Evolutionary conservation across 441 rosid genomes (phyloP).

Genomic region (Erysimum pusillum): DNA sequence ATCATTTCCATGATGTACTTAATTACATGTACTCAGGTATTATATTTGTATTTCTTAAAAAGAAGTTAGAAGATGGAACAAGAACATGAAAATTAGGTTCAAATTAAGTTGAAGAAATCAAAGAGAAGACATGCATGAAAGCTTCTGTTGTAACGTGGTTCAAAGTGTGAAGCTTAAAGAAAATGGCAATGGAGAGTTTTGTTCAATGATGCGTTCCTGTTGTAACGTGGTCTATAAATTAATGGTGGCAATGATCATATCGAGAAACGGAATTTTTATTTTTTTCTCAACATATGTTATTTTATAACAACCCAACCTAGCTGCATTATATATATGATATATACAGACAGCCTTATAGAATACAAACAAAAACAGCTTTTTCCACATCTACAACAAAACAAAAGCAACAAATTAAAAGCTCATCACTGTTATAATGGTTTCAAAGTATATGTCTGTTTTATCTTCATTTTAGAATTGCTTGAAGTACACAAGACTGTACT

Average conservation of each 20-base stretch:
- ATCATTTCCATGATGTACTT: slow-evolving; percentile 3
- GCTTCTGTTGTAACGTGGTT: too few relatives aligned
- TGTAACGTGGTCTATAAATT: slow-evolving; percentile 45
- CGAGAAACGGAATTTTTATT: background rate
- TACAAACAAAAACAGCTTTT: slow-evolving; percentile 49
- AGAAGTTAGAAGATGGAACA: slow-evolving; percentile 26
- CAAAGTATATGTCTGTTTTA: slow-evolving; percentile 26
- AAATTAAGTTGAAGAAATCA: slow-evolving; percentile 10
- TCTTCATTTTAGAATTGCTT: slow-evolving; percentile 30
- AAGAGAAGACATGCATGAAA: slow-evolving; percentile 37
- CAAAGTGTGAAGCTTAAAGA: too few relatives aligned
- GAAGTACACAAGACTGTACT: slow-evolving; percentile 29
- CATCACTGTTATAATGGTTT: slow-evolving; percentile 22
- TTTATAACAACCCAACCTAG: slow-evolving; percentile 13
- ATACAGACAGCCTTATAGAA: slow-evolving; percentile 23
- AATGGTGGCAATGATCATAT: slow-evolving; percentile 44
- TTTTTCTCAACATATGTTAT: background rate
- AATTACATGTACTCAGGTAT: background rate
- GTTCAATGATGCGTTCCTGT: slow-evolving; percentile 40
- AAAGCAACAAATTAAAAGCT: too few relatives aligned
- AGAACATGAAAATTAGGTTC: slow-evolving; percentile 48
- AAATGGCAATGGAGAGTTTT: slow-evolving; percentile 31
- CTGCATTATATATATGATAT: slow-evolving; percentile 15
- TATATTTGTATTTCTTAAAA: background rate
- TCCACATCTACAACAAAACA: slow-evolving; percentile 31